Base-by-base conservation (phyloP, 768 basidiomycete genomes). In the Mycena galopus region DNA sequence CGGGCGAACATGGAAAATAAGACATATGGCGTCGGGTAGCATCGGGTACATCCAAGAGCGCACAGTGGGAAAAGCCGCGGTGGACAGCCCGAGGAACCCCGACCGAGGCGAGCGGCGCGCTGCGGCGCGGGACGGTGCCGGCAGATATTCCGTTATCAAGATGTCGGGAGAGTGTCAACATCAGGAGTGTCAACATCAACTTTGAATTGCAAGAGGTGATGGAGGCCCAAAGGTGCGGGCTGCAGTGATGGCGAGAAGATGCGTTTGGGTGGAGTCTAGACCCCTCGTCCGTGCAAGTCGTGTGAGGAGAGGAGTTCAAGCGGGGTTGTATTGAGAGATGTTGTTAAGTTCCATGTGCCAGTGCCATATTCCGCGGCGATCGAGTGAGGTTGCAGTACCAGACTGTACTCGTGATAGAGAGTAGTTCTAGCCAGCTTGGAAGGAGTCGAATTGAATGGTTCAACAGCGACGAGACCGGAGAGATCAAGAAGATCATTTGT, bases 41-140 rank as follows among this genome's bases (percentile, higher is more conserved):
- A 25, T 51, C 50, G 25, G 50, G 42, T 25, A 25, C 11, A 12
- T 2, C 50, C 23, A 51, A 25, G n/a, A 27, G 50, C 50, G 50
- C 25, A 51, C 50, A 11, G 55, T 57, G 30, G 30, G 55, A 57
- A 51, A 57, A 57, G 29, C 55, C 51, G 53, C 65, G 65, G 65
- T 53, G 65, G 65, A 65, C 17, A 21, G 9, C 3, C 51, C 53
- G 65, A 65, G 65, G 65, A 65, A 65, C 65, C 3, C 65, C 65
- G 65, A 35, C 10, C 19, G 19, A 50, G 42, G 12, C 19, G 33
- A 35, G 33, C 6, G 33, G 33, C 33, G 14, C 14, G 39, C 17
- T n/a, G n/a, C n/a, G n/a, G n/a, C n/a, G n/a, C n/a, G n/a, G n/a
- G n/a, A 21, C 62, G 32, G 47, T 50, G 23, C 47, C 63, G 63